Evolutionary conservation across 225 moss, liverwort and hornwort species (phyloP).

Genomic region (Sphagnum contortum): DNA sequence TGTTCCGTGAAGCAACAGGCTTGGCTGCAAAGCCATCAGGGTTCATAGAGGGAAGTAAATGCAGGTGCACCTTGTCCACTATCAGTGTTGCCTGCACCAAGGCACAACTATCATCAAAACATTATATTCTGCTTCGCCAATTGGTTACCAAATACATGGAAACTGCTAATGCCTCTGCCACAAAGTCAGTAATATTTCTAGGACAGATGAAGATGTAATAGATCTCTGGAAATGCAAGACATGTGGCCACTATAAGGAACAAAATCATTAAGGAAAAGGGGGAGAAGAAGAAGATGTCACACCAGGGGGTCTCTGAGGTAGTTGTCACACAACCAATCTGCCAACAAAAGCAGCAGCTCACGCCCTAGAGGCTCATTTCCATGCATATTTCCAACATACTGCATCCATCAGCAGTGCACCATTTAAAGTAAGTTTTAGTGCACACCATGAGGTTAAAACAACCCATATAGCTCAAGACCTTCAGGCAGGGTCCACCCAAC

Average conservation of each 20-base stretch:
- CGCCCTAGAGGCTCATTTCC: conserved; percentile 85
- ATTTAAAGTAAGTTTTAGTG: too few relatives aligned
- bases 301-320: conserved; percentile 58
- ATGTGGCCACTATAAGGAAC: not conserved
- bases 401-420: conserved; percentile 6
- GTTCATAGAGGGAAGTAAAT: conserved; percentile 90
- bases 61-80: conserved; percentile 71
- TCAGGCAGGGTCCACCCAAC: too few relatives aligned
- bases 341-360: conserved; percentile 59
- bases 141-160: too few relatives aligned
- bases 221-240: not conserved
- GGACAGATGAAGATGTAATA: not conserved
- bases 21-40: conserved; percentile 72
- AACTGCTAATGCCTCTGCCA: too few relatives aligned
- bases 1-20: conserved; percentile 46
- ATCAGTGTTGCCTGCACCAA: conserved; percentile 69
- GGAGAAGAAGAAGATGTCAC: conserved; percentile 7
- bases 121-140: too few relatives aligned
- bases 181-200: too few relatives aligned
- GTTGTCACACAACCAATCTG: conserved; percentile 71
- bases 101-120: not conserved
- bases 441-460: too few relatives aligned
- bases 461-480: too few relatives aligned
- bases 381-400: conserved; percentile 88
- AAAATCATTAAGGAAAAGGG: conserved; percentile 1